Evolutionary conservation across 495 filamentous ascomycete genomes (phyloP).

Genomic region (Penicillium simplicissimum): DNA sequence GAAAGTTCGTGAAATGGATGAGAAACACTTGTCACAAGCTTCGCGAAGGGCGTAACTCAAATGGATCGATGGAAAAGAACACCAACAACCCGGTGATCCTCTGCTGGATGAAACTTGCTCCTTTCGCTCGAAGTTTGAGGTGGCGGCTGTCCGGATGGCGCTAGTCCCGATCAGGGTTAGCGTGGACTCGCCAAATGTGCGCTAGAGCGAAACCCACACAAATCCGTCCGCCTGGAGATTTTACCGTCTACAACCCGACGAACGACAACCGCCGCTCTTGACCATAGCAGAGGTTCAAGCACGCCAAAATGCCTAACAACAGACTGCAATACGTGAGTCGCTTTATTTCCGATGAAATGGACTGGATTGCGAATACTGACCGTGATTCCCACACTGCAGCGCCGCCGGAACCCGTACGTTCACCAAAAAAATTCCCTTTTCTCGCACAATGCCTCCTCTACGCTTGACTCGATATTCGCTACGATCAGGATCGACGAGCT

Average conservation of each 20-base stretch:
- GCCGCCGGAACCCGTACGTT: conserved; percentile 90
- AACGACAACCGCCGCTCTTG: conserved; percentile 58
- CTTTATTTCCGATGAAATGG: conserved; percentile 3
- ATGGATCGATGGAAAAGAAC: conserved; percentile 47
- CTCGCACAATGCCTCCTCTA: conserved; percentile 16
- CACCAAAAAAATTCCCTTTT: conserved; percentile 24
- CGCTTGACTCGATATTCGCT: conserved; percentile 21
- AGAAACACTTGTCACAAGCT: background rate
- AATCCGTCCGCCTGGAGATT: conserved; percentile 46
- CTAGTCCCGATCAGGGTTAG: conserved; percentile 40
- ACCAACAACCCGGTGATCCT: conserved; percentile 59
- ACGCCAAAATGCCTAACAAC: conserved; percentile 65
- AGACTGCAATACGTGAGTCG: conserved; percentile 73
- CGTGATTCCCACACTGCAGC: conserved; percentile 45
- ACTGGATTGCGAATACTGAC: conserved; percentile 25
- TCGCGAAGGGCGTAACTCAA: conserved; percentile 13
- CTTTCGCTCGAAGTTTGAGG: conserved; percentile 40
- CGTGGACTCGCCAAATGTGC: conserved; percentile 48
- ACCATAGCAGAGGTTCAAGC: conserved; percentile 47
- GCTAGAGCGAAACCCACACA: conserved; percentile 58
- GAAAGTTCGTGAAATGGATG: conserved; percentile 5
- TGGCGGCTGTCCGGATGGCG: conserved; percentile 37
- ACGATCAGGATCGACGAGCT: conserved; percentile 19
- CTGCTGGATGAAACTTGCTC: conserved; percentile 40
- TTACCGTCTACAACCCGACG: conserved; percentile 48